phyloP scores from a whole-genome alignment of 1,284 basidiomycete genomes.

The Puccinia triticina region DNA sequence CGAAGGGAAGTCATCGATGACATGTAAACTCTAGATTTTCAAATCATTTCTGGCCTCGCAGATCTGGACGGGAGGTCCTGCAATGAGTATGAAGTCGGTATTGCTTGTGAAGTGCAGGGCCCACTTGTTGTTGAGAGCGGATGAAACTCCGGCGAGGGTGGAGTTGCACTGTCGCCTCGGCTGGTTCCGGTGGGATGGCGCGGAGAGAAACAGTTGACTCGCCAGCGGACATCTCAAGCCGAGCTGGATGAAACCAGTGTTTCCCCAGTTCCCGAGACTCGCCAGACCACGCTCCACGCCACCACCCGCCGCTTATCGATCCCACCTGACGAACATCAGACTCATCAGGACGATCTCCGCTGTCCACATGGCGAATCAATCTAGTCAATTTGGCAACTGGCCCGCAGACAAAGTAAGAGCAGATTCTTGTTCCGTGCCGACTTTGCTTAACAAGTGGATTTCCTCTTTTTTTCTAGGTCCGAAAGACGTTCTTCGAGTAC shows the following conservation, averaged over 20 bases:
- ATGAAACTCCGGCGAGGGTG: too few relatives aligned
- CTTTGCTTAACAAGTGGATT: background rate
- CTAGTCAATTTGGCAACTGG: conserved; percentile 49
- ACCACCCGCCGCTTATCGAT: background rate
- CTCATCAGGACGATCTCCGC: background rate
- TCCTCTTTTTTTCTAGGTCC: conserved; percentile 23
- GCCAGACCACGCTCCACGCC: background rate
- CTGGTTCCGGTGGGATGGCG: too few relatives aligned
- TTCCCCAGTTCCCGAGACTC: background rate
- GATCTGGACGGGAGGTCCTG: too few relatives aligned
- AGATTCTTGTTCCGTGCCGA: background rate
- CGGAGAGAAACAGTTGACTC: too few relatives aligned
- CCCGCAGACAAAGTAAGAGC: conserved; percentile 48
- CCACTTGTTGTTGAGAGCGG: too few relatives aligned
- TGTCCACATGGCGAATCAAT: background rate
- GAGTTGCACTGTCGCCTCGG: too few relatives aligned
- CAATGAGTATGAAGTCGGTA: too few relatives aligned
- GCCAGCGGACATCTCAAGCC: too few relatives aligned
- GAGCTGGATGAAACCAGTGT: background rate
- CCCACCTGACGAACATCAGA: background rate
- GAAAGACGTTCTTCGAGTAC: conserved; percentile 41
- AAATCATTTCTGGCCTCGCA: too few relatives aligned
- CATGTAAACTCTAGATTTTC: too few relatives aligned
- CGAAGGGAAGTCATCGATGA: too few relatives aligned
- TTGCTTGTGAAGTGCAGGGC: too few relatives aligned